Base-by-base conservation (phyloP, 2,329 filamentous ascomycete species). In the Aspergillus clavatus region DNA sequence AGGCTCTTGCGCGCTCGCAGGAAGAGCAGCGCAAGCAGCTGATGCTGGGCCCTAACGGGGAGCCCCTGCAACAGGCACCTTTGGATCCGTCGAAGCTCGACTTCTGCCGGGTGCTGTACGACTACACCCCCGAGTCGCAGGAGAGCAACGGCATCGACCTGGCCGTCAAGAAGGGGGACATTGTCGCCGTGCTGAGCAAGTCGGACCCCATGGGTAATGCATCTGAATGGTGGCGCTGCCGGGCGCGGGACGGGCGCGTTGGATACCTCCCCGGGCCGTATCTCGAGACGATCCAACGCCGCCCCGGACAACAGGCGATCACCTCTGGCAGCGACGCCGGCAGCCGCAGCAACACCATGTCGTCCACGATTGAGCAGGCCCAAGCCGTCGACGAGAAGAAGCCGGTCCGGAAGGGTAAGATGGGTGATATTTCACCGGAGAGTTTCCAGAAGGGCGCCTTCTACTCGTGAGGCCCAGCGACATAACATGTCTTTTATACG, bases 181-280 rank as follows among this genome's bases (percentile, higher is more conserved):
- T 97, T 42, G 90, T 98, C 12, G 93, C 93, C 21, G 89, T 98
- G 1, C 78, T 98, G 43, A 86, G 84, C 72, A 96, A 96, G 73
- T 86, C 82, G 14, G 93, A 98, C 60, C 93, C 93, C 0, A 81
- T 91, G 61, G 93, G 93, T 35, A 89, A 93, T 58, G 82, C 89
- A 4, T 93, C 87, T 42, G 91, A 98, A 63, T 98, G 93, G 93
- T 98, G 93, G 93, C 83, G 86, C 54, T 98, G 94, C 70, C 81
- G 93, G 44, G 86, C 91, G 11, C 80, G 93, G 49, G 89, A 97
- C 63, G 90, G 89, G 37, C 80, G 89, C 21, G 84, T 95, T 58
- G 93, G 93, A 6, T 98, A 97, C 63, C 77, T 98, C 5, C 93
- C 94, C 2, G 83, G 85, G 1, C 90, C 89, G 1, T 98, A 96